Evolutionary conservation across 2,329 filamentous ascomycete species (phyloP), one percentile per base, ranked within the genome.

Genomic region (Pleomassaria siparia): DNA sequence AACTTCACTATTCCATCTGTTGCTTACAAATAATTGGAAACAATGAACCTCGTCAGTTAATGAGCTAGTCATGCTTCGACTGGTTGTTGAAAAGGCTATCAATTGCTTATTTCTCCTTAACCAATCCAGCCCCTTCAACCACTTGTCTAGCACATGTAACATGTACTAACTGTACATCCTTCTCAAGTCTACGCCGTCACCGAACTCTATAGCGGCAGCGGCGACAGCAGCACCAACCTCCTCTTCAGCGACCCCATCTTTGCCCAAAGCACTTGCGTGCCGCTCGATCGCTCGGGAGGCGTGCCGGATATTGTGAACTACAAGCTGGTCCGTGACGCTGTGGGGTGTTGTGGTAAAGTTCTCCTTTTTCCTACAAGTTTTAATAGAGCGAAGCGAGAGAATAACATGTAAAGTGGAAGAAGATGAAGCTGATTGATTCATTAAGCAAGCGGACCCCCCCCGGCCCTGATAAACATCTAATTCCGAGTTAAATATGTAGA

Each of bases 401-500:
- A n/a, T n/a, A n/a, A 29, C 11, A 15, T 11, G 42, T 2, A 15
- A 11, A 44, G 11, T 21, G n/a, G 20, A 13, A 37, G 22, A 20
- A 26, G 22, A 40, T 20, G n/a, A 12, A 33, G 28, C 29, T 26
- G 18, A 36, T 12, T n/a, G n/a, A n/a, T n/a, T n/a, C n/a, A n/a
- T n/a, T n/a, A n/a, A n/a, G n/a, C n/a, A n/a, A n/a, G n/a, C n/a
- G n/a, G n/a, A n/a, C n/a, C n/a, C n/a, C n/a, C n/a, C n/a, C n/a
- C n/a, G n/a, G n/a, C n/a, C n/a, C n/a, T n/a, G n/a, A n/a, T n/a
- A 67, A n/a, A 80, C 75, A 28, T 81, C 80, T 6, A 62, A 50
- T n/a, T n/a, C n/a, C 55, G 70, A 49, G 18, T 72, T 66, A 45
- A 69, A 66, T 8, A 67, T 67, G 48, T 74, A 70, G 26, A 70